A percentile compares a stretch with the other conserved stretches of the same genome.
phyloP scores from a whole-genome alignment of 768 basidiomycete species.

The Suillus hirtellus region DNA sequence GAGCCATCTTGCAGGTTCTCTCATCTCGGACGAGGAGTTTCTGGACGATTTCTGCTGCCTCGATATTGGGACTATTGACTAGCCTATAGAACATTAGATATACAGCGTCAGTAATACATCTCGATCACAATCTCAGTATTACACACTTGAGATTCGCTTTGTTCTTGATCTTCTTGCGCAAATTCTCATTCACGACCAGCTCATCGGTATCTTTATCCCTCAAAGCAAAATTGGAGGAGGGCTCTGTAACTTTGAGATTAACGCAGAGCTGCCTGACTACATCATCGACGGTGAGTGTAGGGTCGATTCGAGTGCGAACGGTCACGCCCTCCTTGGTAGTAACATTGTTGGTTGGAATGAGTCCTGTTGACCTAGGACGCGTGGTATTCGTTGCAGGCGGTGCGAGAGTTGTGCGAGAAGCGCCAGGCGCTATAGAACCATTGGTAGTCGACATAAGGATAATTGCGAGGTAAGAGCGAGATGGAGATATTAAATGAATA shows the following conservation, averaged over 20 bases:
- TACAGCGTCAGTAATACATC: slow-evolving; percentile 11
- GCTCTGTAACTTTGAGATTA: slow-evolving; percentile 77
- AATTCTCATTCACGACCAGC: slow-evolving; percentile 84
- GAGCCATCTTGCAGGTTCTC: slow-evolving; percentile 59
- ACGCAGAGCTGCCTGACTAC: slow-evolving; percentile 82
- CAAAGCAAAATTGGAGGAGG: slow-evolving; percentile 71
- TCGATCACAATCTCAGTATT: slow-evolving; percentile 9
- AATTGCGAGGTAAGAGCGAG: slow-evolving; percentile 34
- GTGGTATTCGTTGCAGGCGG: slow-evolving; percentile 35
- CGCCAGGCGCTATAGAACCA: slow-evolving; percentile 32
- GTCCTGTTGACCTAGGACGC: slow-evolving; percentile 42
- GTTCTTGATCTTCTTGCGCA: slow-evolving; percentile 77
- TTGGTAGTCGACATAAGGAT: slow-evolving; percentile 32
- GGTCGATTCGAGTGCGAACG: slow-evolving; percentile 84
- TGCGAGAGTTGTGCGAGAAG: slow-evolving; percentile 27
- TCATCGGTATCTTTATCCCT: slow-evolving; percentile 78
- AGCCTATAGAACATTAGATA: slow-evolving; percentile 40
- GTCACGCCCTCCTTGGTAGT: slow-evolving; percentile 72
- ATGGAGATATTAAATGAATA: slow-evolving; percentile 8
- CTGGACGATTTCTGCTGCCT: slow-evolving; percentile 74
- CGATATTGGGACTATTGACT: slow-evolving; percentile 76
- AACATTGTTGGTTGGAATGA: slow-evolving; percentile 84
- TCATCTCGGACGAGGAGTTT: slow-evolving; percentile 65
- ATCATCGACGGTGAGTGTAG: slow-evolving; percentile 79
- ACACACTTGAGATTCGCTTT: slow-evolving; percentile 78